These are phyloP conservation scores for Citrullus mucosospermus DNA, from an alignment of 306 rosid species.

Conservation along the genomic window DNA sequence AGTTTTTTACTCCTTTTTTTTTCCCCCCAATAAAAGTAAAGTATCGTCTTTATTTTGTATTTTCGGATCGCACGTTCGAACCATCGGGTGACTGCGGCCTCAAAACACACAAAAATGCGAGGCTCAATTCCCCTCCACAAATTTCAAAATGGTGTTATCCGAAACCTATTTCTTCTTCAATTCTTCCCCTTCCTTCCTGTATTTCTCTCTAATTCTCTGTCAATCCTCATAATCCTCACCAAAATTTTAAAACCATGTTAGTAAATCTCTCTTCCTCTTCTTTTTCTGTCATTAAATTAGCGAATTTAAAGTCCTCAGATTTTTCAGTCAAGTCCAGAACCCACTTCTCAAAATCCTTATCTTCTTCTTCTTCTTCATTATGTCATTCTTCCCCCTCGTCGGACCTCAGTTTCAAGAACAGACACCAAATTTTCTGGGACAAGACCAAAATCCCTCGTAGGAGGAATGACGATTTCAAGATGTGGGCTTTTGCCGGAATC, in stretches of 20 bases:
- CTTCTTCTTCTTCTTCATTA: slow-evolving; percentile 14
- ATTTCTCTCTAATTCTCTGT: slow-evolving; percentile 7
- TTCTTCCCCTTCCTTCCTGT: slow-evolving; percentile 10
- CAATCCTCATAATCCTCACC: neutral
- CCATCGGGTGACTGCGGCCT: neutral
- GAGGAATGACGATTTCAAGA: slow-evolving; percentile 35
- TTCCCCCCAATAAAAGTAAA: neutral
- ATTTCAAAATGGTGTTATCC: slow-evolving; percentile 55
- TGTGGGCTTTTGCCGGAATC: slow-evolving; percentile 48
- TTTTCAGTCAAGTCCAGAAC: slow-evolving; percentile 30
- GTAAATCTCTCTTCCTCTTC: slow-evolving; percentile 47
- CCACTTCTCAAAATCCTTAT: slow-evolving; percentile 40
- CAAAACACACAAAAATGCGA: neutral
- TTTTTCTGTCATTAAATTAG: slow-evolving; percentile 30
- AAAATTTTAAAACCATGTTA: slow-evolving; percentile 31
- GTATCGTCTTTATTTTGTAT: neutral
- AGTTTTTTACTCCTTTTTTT: too few species aligned
- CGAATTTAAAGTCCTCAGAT: slow-evolving; percentile 31
- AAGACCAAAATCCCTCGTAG: slow-evolving; percentile 23
- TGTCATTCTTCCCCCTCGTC: slow-evolving; percentile 30
- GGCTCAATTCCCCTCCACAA: slow-evolving; percentile 69
- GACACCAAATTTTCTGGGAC: slow-evolving; percentile 25
- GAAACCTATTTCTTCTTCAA: slow-evolving; percentile 12
- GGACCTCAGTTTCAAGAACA: slow-evolving; percentile 18
- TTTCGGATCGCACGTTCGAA: neutral